Percentiles rank a stretch among this genome's conserved stretches.
phyloP scores from a whole-genome alignment of 345 rosid genomes.

The Salix purpurea region DNA sequence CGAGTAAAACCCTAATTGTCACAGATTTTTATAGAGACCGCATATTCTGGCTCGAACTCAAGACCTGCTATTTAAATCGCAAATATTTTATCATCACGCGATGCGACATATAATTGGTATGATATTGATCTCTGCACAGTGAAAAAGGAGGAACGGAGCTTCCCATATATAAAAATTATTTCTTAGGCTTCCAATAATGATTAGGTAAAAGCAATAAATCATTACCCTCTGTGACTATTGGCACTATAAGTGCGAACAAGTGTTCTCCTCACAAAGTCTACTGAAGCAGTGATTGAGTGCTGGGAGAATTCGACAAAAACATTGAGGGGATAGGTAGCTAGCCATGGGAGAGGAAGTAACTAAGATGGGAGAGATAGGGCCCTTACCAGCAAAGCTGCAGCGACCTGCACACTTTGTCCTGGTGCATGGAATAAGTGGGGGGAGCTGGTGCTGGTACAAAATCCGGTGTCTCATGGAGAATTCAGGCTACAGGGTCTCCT shows the following conservation, averaged over 20 bases:
- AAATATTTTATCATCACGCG: no score
- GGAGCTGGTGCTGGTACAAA: conserved; percentile 98
- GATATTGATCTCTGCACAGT: no score
- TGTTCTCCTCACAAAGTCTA: not conserved
- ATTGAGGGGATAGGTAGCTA: not conserved
- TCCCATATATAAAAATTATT: not conserved
- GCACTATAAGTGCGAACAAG: conserved; percentile 19
- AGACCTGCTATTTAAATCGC: no score
- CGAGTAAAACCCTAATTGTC: no score
- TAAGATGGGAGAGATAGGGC: not conserved
- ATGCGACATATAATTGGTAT: no score
- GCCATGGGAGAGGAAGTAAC: conserved; percentile 42
- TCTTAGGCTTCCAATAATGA: conserved; percentile 14
- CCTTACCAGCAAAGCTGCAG: not conserved
- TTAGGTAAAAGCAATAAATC: conserved; percentile 12
- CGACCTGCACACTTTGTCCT: conserved; percentile 59
- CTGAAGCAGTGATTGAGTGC: not conserved
- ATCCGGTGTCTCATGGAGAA: conserved; percentile 67
- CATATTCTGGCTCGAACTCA: accelerated
- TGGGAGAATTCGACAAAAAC: not conserved
- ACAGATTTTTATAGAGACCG: accelerated
- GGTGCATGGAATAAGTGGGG: conserved; percentile 73
- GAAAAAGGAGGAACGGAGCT: not conserved
- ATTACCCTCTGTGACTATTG: conserved; percentile 10
- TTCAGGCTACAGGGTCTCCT: conserved; percentile 67